Evolutionary conservation across 2,329 filamentous ascomycete genomes (phyloP), one percentile per base, ranked within the genome.

Genomic region (Beauveria caledonica): DNA sequence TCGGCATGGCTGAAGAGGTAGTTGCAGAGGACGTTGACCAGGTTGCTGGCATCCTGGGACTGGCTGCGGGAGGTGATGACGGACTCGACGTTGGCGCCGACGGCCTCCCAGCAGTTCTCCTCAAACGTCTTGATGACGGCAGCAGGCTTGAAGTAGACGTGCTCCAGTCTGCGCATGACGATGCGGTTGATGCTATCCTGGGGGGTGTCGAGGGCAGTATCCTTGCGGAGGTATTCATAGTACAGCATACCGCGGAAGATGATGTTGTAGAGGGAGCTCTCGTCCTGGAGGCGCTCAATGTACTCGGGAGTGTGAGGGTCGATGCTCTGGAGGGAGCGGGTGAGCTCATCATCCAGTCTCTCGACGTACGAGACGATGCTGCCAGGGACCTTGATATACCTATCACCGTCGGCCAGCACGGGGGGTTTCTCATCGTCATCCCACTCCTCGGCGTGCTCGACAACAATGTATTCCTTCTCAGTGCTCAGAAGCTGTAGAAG

Each of bases 241-340:
- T 99, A 99, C 62, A 96, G 82, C 69, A 92, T 82, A 51, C 89
- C 86, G 64, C 92, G 90, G 72, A 97, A 88, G 73, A 99, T 90
- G 76, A 91, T 88, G 76, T 90, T 92, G 80, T 99, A 99, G 56
- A 99, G 81, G 53, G 87, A 80, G 64, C 88, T 88, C 79, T 99
- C 94, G 69, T 99, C 94, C 60, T 89, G 88, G 62, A 99, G 79
- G 62, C 95, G 86, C 73, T 99, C 94, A 64, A 99, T 96, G 72
- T 99, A 99, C 78, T 99, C 94, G 33, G 94, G 94, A 45, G 94
- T 99, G 77, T 99, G 94, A 61, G 94, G 95, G 73, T 99, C 94
- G 70, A 99, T 97, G 76, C 88, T 90, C 76, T 99, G 94, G 57
- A 99, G 82, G n/a, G 94, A 97, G 68, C 94, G 88, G 63, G 90